A percentile compares a stretch with the other conserved stretches of the same genome.
Evolutionary conservation across 805 yeast species (phyloP).

Genomic region (Kazachstania kunashirensis): DNA sequence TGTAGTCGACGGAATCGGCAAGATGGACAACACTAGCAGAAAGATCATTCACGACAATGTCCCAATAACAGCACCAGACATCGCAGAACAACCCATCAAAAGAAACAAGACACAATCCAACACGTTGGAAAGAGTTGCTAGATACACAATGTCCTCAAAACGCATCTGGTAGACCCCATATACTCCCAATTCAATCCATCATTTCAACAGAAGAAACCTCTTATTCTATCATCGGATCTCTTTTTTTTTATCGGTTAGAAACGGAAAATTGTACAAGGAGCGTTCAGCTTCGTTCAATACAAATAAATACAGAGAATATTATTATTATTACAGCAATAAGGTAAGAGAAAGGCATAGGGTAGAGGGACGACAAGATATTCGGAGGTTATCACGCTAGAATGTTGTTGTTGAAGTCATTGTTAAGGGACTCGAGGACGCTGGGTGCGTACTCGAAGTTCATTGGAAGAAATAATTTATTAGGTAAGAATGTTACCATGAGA

Average conservation of each 20-base stretch:
- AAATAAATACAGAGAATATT: too few species aligned
- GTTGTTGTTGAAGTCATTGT: neutral
- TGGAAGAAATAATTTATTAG: neutral
- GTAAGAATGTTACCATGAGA: too few species aligned
- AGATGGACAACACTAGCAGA: conserved; percentile 26
- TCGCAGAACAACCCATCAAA: conserved; percentile 19
- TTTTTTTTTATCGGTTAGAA: too few species aligned
- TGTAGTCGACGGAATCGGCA: conserved; percentile 30
- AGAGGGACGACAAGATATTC: too few species aligned
- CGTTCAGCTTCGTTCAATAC: too few species aligned
- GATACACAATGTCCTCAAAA: conserved; percentile 72
- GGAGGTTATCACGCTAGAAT: too few species aligned
- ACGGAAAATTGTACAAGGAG: too few species aligned
- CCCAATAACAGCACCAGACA: conserved; percentile 20
- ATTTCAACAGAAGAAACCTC: too few species aligned
- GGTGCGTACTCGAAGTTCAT: neutral
- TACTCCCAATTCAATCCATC: too few species aligned
- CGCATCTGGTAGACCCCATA: conserved; percentile 50
- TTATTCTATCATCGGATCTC: too few species aligned
- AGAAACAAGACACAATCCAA: conserved; percentile 25
- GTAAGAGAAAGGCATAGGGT: too few species aligned
- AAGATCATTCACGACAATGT: conserved; percentile 15
- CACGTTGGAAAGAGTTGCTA: conserved; percentile 41
- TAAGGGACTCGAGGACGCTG: neutral
- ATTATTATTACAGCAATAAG: too few species aligned